Conservation (phyloP, 768 basidiomycete species). For the Amanita pseudoporphyria region DNA sequence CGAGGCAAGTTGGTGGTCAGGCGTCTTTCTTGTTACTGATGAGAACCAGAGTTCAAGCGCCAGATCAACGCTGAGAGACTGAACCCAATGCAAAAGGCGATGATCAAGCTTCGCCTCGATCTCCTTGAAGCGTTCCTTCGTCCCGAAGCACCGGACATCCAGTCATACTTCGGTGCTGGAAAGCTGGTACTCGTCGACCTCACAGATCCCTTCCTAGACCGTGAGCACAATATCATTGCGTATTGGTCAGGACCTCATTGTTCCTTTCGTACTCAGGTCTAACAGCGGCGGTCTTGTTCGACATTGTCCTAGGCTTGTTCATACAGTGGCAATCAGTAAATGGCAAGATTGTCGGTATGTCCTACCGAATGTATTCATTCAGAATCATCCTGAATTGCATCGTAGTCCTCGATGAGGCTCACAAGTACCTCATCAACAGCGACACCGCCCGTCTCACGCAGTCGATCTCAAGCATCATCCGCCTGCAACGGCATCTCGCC, state of each 20-base stretch:
- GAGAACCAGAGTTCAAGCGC: slow-evolving; percentile 30
- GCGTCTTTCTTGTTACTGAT: slow-evolving; percentile 10
- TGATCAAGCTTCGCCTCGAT: slow-evolving; percentile 36
- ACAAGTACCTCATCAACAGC: slow-evolving; percentile 36
- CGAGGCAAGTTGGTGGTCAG: slow-evolving; percentile 8
- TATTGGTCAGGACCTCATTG: not conserved
- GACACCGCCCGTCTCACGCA: slow-evolving; percentile 32
- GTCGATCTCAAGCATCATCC: slow-evolving; percentile 34
- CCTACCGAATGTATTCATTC: not conserved
- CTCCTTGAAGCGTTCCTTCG: slow-evolving; percentile 35
- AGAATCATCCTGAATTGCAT: not conserved
- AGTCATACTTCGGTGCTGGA: slow-evolving; percentile 27
- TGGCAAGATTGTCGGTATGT: slow-evolving; percentile 12
- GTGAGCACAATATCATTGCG: slow-evolving; percentile 16
- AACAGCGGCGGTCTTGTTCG: slow-evolving; percentile 26
- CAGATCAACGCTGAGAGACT: slow-evolving; percentile 28
- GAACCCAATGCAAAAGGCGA: slow-evolving; percentile 26
- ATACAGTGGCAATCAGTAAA: slow-evolving; percentile 9
- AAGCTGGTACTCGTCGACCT: slow-evolving; percentile 41
- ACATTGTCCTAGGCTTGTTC: slow-evolving; percentile 25
- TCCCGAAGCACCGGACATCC: slow-evolving; percentile 5
- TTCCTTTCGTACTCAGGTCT: slow-evolving; percentile 6
- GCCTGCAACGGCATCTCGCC: slow-evolving; percentile 42
- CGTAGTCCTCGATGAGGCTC: slow-evolving; percentile 42
- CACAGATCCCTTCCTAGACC: slow-evolving; percentile 44